Evolutionary conservation across 257 asterid genomes (phyloP).

Genomic region (Scutellaria baicalensis): DNA sequence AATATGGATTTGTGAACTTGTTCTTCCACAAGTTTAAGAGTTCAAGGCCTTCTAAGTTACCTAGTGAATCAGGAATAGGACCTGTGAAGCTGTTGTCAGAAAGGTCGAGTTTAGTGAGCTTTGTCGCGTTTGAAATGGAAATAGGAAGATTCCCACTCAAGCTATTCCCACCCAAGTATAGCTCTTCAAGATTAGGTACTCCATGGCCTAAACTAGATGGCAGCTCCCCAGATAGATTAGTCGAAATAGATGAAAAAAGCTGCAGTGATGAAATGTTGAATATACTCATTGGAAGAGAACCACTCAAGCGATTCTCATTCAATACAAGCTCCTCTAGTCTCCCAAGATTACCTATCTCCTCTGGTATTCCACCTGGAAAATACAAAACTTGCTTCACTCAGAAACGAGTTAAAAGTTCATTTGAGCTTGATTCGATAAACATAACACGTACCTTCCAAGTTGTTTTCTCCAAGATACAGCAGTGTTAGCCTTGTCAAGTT

Average conservation of each 20-base stretch:
- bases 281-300: slow-evolving; percentile 15
- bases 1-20: background rate
- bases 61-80: slow-evolving; percentile 6
- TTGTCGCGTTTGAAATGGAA: slow-evolving; percentile 13
- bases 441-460: slow-evolving; percentile 24
- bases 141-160: slow-evolving; percentile 13
- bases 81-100: background rate
- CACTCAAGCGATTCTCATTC: background rate
- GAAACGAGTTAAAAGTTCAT: background rate
- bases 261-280: slow-evolving; percentile 30
- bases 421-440: no score
- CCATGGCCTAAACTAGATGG: slow-evolving; percentile 14
- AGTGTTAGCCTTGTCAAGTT: slow-evolving; percentile 17
- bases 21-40: background rate
- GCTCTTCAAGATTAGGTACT: slow-evolving; percentile 18
- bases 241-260: background rate
- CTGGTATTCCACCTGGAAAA: slow-evolving; percentile 23
- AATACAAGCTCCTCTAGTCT: slow-evolving; percentile 13
- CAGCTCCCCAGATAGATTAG: background rate
- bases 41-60: background rate
- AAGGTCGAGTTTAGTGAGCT: background rate
- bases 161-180: slow-evolving; percentile 11
- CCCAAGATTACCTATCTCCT: slow-evolving; percentile 27
- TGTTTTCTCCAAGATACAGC: slow-evolving; percentile 23
- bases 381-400: no score